Conservation (phyloP, 805 yeast genomes). For the Candida ficus region DNA sequence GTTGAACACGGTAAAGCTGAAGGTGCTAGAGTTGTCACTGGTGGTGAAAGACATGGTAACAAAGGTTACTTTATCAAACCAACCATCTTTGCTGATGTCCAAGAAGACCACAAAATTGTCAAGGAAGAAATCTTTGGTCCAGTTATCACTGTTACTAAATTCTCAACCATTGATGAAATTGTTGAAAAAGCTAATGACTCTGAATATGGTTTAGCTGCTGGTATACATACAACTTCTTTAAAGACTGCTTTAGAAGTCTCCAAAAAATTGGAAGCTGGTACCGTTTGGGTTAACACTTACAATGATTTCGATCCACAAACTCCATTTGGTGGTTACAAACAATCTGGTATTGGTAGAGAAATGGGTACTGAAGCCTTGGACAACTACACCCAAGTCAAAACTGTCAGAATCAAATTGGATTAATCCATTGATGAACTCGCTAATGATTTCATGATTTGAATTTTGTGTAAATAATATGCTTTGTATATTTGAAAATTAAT, state of each 20-base stretch:
- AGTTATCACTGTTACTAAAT: slow-evolving; percentile 11
- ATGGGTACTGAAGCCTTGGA: slow-evolving; percentile 14
- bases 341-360: slow-evolving; percentile 14
- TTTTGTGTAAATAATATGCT: too few relatives aligned
- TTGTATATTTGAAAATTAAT: too few relatives aligned
- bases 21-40: slow-evolving; percentile 13
- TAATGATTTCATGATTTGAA: too few relatives aligned
- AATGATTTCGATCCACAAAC: slow-evolving; percentile 13
- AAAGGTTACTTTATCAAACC: slow-evolving; percentile 12
- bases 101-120: slow-evolving; percentile 12
- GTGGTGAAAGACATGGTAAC: slow-evolving; percentile 11
- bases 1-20: slow-evolving; percentile 12
- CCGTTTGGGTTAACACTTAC: slow-evolving; percentile 14
- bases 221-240: slow-evolving; percentile 11
- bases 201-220: slow-evolving; percentile 13
- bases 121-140: slow-evolving; percentile 14
- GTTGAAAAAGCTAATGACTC: slow-evolving; percentile 10
- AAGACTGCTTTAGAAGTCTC: slow-evolving; percentile 12
- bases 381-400: slow-evolving; percentile 12
- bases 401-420: slow-evolving; percentile 12
- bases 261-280: slow-evolving; percentile 12
- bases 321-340: slow-evolving; percentile 14
- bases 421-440: too few relatives aligned
- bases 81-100: slow-evolving; percentile 13
- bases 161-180: slow-evolving; percentile 8